phyloP scores from a whole-genome alignment of 345 rosid genomes.

The Corymbia maculata region DNA sequence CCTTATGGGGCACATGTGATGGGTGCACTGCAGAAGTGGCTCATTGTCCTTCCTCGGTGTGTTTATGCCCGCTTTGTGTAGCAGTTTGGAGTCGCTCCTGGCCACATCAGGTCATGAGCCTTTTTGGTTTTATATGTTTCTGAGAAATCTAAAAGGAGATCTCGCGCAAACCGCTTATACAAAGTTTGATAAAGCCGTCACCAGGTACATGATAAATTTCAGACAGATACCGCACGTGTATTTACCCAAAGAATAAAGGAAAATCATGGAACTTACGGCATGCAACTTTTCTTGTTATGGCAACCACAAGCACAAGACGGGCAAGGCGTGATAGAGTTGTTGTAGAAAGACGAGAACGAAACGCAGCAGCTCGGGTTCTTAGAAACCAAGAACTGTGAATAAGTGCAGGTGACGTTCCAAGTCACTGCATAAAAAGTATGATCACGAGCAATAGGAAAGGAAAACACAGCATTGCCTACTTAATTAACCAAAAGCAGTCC shows the following conservation, averaged over 20 bases:
- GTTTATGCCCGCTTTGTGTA: conserved; percentile 32
- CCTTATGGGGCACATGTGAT: conserved; percentile 55
- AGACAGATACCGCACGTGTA: background rate
- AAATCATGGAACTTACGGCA: conserved; percentile 27
- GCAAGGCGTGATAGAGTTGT: conserved; percentile 59
- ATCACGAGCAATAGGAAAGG: background rate
- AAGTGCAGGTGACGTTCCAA: conserved; percentile 89
- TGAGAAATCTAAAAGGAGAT: background rate
- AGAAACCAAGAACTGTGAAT: conserved; percentile 65
- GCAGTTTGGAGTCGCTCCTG: conserved; percentile 46
- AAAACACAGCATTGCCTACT: background rate
- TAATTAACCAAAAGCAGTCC: background rate
- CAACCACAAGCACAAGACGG: conserved; percentile 81
- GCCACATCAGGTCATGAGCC: background rate
- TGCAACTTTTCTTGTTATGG: conserved; percentile 45
- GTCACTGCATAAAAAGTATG: conserved; percentile 44
- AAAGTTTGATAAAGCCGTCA: background rate
- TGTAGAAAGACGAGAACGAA: conserved; percentile 79
- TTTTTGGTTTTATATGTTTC: background rate
- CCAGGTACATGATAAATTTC: background rate
- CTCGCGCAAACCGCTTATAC: background rate
- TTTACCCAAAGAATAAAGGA: background rate
- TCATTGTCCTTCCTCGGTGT: conserved; percentile 41
- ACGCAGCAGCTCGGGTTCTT: conserved; percentile 77
- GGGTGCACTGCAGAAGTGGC: conserved; percentile 56